Conservation (phyloP, 2,329 filamentous ascomycete species). For the Hypoxylon sp. region DNA sequence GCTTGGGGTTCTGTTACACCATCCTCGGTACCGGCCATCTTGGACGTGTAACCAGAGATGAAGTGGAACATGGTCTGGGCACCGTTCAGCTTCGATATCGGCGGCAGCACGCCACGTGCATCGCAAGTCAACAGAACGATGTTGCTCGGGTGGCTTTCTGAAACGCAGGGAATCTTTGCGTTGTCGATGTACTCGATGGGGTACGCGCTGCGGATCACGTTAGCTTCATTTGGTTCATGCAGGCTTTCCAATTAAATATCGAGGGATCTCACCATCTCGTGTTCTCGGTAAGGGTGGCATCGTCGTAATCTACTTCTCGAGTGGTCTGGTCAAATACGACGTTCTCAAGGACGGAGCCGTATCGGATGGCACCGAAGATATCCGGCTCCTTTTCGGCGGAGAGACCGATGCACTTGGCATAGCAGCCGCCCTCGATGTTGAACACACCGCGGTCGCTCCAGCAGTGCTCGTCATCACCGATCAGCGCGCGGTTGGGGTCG, state of each 20-base stretch:
- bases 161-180: slow-evolving; percentile 97
- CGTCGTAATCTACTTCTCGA: slow-evolving; percentile 93
- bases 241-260: too few relatives aligned
- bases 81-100: slow-evolving; percentile 94
- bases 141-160: slow-evolving; percentile 88
- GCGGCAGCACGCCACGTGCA: slow-evolving; percentile 93
- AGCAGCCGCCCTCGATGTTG: slow-evolving; percentile 99
- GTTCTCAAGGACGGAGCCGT: slow-evolving; percentile 97
- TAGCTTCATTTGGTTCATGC: slow-evolving; percentile 6
- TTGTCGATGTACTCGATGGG: slow-evolving; percentile 99
- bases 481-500: slow-evolving; percentile 93
- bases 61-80: slow-evolving; percentile 99
- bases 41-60: slow-evolving; percentile 99
- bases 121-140: slow-evolving; percentile 99
- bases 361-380: slow-evolving; percentile 94
- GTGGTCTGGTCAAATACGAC: slow-evolving; percentile 94
- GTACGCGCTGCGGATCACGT: slow-evolving; percentile 69
- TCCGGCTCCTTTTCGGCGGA: slow-evolving; percentile 99
- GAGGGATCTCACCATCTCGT: slow-evolving; percentile 71
- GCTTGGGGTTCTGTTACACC: slow-evolving; percentile 97
- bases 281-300: slow-evolving; percentile 95
- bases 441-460: slow-evolving; percentile 97
- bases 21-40: slow-evolving; percentile 99
- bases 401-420: slow-evolving; percentile 97
- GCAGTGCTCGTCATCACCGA: slow-evolving; percentile 99